Percentiles rank a stretch among this genome's conserved stretches.
Evolutionary conservation across 495 filamentous ascomycete genomes (phyloP).

Genomic region (Penicillium ochrochloron): DNA sequence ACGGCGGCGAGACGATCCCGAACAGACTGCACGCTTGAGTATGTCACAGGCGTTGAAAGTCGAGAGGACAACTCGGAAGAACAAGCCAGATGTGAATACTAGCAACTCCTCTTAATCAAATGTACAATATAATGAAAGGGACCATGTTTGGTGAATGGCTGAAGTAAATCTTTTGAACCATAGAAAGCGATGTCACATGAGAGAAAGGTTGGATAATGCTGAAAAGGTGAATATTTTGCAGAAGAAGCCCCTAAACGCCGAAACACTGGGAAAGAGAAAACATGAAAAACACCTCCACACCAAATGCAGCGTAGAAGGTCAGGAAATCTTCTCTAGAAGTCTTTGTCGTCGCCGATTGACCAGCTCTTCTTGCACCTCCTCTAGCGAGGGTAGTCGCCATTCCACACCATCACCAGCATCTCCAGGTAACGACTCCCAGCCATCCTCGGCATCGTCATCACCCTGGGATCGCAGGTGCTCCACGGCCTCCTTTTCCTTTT

Average conservation of each 20-base stretch:
- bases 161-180: slow-evolving; percentile 30
- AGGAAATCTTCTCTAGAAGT: slow-evolving; percentile 79
- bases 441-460: slow-evolving; percentile 52
- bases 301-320: slow-evolving; percentile 23
- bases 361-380: slow-evolving; percentile 92
- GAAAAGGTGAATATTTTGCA: slow-evolving; percentile 27
- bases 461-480: slow-evolving; percentile 61
- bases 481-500: slow-evolving; percentile 81
- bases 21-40: slow-evolving; percentile 42
- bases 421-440: slow-evolving; percentile 87
- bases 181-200: slow-evolving; percentile 10
- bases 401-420: slow-evolving; percentile 80
- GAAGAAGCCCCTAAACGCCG: slow-evolving; percentile 35
- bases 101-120: slow-evolving; percentile 27
- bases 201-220: slow-evolving; percentile 18
- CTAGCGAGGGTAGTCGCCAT: slow-evolving; percentile 83
- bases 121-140: slow-evolving; percentile 31
- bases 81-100: slow-evolving; percentile 30
- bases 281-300: slow-evolving; percentile 13
- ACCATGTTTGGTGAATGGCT: slow-evolving; percentile 5
- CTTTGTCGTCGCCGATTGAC: slow-evolving; percentile 82
- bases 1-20: slow-evolving; percentile 45
- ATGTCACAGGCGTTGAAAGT: slow-evolving; percentile 49
- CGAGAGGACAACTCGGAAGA: slow-evolving; percentile 42
- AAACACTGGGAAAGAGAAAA: slow-evolving; percentile 24